Conservation (phyloP, 495 filamentous ascomycete genomes). For the Diplogelasinospora grovesii region DNA sequence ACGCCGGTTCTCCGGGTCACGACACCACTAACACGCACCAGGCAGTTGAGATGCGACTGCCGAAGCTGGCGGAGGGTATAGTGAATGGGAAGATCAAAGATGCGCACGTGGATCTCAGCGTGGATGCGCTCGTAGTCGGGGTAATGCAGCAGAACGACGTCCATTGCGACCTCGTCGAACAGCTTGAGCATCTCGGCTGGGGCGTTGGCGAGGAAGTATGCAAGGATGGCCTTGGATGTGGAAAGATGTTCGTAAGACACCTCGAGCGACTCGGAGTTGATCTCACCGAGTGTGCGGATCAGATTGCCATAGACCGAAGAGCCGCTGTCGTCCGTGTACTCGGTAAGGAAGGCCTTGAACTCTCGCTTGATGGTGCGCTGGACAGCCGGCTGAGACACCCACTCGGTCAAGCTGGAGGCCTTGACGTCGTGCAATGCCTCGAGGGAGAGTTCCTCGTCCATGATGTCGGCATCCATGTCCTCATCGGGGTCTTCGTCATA, state of each 20-base stretch:
- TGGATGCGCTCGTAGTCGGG: constrained; percentile 97
- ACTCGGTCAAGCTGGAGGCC: constrained; percentile 85
- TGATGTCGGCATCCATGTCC: constrained; percentile 83
- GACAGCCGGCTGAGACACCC: constrained; percentile 85
- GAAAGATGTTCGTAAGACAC: constrained; percentile 92
- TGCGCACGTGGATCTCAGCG: constrained; percentile 95
- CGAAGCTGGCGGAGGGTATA: constrained; percentile 97
- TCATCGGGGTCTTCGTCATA: constrained; percentile 95
- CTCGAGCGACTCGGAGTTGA: constrained; percentile 93
- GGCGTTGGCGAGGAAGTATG: constrained; percentile 94
- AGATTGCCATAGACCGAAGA: constrained; percentile 91
- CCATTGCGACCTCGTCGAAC: constrained; percentile 95
- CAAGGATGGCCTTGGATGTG: constrained; percentile 87
- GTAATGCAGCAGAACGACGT: constrained; percentile 90
- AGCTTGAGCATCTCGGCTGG: constrained; percentile 90
- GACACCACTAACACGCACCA: constrained; percentile 90
- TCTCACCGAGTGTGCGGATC: constrained; percentile 86
- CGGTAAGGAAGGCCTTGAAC: constrained; percentile 95
- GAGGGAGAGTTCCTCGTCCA: constrained; percentile 89
- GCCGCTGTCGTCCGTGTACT: constrained; percentile 82
- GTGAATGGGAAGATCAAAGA: constrained; percentile 86
- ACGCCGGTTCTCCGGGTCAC: constrained; percentile 96
- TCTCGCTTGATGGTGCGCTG: constrained; percentile 89
- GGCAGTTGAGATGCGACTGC: constrained; percentile 93
- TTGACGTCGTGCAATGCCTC: constrained; percentile 93